These are phyloP conservation scores for Ajuga chamaepitys DNA, from an alignment of 257 asterid species.

Conservation along the genomic window DNA sequence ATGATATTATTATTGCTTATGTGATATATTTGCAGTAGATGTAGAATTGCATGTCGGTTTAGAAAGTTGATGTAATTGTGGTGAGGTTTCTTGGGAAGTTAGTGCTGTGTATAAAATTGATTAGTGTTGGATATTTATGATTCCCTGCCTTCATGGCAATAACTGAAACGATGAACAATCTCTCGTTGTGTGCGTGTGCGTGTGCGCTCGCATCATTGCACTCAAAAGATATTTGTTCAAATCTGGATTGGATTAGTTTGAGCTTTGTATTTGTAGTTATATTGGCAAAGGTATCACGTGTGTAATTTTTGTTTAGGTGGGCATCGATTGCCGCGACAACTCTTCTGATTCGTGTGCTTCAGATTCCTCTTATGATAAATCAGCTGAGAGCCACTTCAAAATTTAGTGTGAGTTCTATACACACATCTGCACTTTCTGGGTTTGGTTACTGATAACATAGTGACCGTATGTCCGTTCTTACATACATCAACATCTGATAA, in stretches of 20 bases:
- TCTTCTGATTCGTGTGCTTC: slow-evolving; percentile 47
- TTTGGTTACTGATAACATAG: background rate
- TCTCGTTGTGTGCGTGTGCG: too few relatives aligned
- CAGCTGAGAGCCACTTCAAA: slow-evolving; percentile 72
- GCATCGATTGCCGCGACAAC: slow-evolving; percentile 60
- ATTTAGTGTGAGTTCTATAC: slow-evolving; percentile 52
- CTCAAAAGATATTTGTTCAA: background rate
- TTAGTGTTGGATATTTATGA: background rate
- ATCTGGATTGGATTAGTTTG: background rate
- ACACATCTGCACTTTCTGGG: background rate
- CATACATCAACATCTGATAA: background rate
- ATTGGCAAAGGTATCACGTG: background rate
- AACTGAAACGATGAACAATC: background rate
- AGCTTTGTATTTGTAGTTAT: background rate
- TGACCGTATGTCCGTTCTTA: background rate
- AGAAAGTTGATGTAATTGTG: background rate
- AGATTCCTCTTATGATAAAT: slow-evolving; percentile 64
- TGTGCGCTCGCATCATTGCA: background rate
- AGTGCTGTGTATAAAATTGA: background rate
- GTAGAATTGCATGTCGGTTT: background rate
- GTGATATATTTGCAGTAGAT: background rate
- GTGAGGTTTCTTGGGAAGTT: background rate
- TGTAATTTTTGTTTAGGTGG: slow-evolving; percentile 66
- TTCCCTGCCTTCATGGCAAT: background rate
- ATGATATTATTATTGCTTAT: background rate